Evolutionary conservation across 1,284 basidiomycete species (phyloP), one percentile per base, ranked within the genome.

Genomic region (Volvariella volvacea): DNA sequence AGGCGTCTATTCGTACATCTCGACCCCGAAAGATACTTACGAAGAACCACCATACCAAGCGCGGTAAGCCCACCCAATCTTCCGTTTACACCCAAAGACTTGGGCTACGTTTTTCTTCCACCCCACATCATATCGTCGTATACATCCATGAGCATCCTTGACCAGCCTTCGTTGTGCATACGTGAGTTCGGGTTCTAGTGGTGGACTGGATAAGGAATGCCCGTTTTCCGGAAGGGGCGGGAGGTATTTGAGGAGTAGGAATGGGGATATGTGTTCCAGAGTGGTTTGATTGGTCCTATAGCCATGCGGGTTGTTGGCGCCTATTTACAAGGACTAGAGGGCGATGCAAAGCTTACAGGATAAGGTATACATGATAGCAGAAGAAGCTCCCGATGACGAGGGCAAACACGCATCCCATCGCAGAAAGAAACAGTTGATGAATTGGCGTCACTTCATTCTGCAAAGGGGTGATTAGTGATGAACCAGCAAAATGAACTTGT

Each of bases 251-350:
- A 90, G 70, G 8, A 90, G 73, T 22, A 86, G 65, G 57, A 86
- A 88, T 2, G 87, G 86, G 0, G 87, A 80, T 31, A 92, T 74
- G 49, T 82, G 74, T 59, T 94, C 91, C 22, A 92, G 55, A 0
- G 90, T 93, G 3, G 90, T 92, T 61, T 90, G 85, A 60, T 93
- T 93, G 37, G 84, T 88, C 21, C 88, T 92, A 71, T 53, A 90
- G 12, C 25, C 6, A 12, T 28, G 6, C 6, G 12, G 25, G 25
- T 28, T 12, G 12, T 6, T 28, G 6, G 25, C 12, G 25, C 25
- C 6, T 36, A 36, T 36, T 31, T 7, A 16, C 34, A 36, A 4
- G 88, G 76, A 74, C 22, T 7, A n/a, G 34, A 6, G n/a, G 14
- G 28, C 8, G 10, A 8, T 9, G 36, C n/a, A n/a, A n/a, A 21